Evolutionary conservation across 2,329 filamentous ascomycete genomes (phyloP).

Genomic region (Hypomyces perniciosus): DNA sequence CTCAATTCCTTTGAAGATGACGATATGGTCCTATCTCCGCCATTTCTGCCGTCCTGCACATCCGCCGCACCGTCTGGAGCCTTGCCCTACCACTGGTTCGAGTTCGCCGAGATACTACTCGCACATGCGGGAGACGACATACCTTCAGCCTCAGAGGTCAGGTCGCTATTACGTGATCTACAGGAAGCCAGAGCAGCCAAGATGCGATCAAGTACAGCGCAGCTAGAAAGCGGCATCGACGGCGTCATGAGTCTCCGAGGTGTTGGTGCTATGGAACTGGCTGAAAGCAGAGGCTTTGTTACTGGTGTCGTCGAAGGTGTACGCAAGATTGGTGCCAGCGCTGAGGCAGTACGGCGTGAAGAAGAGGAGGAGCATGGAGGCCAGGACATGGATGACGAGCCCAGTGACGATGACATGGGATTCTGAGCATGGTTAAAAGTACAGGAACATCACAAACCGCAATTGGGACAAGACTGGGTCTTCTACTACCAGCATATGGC

Average conservation of each 20-base stretch:
- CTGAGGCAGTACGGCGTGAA: conserved; percentile 71
- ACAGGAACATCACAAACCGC: background rate
- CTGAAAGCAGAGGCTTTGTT: conserved; percentile 79
- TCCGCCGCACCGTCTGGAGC: conserved; percentile 60
- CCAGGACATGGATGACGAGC: conserved; percentile 58
- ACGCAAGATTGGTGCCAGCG: conserved; percentile 73
- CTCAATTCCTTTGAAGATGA: conserved; percentile 20
- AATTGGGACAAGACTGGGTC: background rate
- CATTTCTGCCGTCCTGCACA: conserved; percentile 73
- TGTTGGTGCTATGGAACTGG: conserved; percentile 88
- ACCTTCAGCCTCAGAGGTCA: conserved; percentile 62
- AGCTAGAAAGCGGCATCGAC: conserved; percentile 63
- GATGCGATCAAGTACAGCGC: conserved; percentile 67
- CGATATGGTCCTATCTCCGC: conserved; percentile 51
- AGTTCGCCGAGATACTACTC: conserved; percentile 80
- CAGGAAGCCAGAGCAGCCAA: conserved; percentile 87
- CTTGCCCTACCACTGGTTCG: conserved; percentile 93
- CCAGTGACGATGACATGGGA: conserved; percentile 47
- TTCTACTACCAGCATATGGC: background rate
- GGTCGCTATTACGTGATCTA: conserved; percentile 71
- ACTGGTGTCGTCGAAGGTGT: conserved; percentile 82
- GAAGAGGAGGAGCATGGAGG: conserved; percentile 63
- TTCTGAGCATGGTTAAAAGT: background rate
- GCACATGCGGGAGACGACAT: conserved; percentile 83
- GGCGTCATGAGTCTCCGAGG: conserved; percentile 66